phyloP scores from a whole-genome alignment of 805 yeast species.

The Myxozyma melibiosi region DNA sequence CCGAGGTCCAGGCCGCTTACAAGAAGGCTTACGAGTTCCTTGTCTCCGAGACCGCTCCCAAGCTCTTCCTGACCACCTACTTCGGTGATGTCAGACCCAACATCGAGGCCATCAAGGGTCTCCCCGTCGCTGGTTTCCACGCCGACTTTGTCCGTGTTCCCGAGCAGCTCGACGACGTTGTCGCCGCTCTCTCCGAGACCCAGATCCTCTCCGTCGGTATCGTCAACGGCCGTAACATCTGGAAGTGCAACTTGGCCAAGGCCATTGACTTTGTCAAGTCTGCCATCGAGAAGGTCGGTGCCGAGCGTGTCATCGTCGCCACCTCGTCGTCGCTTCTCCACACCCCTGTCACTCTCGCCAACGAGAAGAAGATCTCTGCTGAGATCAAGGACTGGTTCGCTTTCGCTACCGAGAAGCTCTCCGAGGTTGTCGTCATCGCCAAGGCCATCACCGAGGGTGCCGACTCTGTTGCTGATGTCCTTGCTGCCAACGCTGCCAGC shows the following conservation, averaged over 20 bases:
- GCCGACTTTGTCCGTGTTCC: constrained; percentile 95
- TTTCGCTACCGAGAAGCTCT: constrained; percentile 94
- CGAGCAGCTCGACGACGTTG: constrained; percentile 88
- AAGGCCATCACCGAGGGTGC: constrained; percentile 73
- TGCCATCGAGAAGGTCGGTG: constrained; percentile 84
- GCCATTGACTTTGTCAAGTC: constrained; percentile 79
- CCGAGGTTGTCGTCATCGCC: constrained; percentile 88
- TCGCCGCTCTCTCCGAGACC: constrained; percentile 61
- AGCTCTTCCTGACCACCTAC: constrained; percentile 83
- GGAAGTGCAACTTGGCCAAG: constrained; percentile 94
- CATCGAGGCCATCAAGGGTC: constrained; percentile 80
- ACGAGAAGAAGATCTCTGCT: constrained; percentile 87
- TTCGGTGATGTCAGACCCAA: constrained; percentile 99
- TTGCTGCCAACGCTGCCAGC: constrained; percentile 85
- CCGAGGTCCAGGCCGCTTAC: constrained; percentile 79
- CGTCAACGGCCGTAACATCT: constrained; percentile 98
- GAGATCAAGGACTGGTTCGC: constrained; percentile 96
- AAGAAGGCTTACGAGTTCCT: constrained; percentile 82
- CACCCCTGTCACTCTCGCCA: constrained; percentile 95
- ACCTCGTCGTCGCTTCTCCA: constrained; percentile 96
- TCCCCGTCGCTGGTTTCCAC: constrained; percentile 95
- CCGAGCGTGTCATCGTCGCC: constrained; percentile 83
- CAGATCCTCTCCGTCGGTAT: constrained; percentile 95
- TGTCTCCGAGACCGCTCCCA: constrained; percentile 71
- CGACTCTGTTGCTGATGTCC: constrained; percentile 71